Evolutionary conservation across 179 eudicot genomes (phyloP).

Genomic region (Spergularia azorica): DNA sequence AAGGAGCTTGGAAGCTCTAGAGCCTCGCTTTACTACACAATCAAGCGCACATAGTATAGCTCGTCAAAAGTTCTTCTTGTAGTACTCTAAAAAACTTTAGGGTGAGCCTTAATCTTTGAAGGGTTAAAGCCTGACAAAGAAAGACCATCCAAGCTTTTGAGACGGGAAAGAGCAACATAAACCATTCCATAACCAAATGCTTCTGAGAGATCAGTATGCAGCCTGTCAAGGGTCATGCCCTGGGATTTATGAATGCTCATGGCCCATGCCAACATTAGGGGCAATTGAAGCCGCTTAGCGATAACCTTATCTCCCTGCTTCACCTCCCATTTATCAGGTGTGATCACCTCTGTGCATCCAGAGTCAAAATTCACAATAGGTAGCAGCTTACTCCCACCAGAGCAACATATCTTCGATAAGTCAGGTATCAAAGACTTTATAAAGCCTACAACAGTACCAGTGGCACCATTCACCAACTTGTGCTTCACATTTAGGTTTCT

Average conservation of each 20-base stretch:
- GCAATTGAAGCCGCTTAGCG: constrained; percentile 62
- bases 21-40: too few species aligned
- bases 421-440: background rate
- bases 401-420: constrained; percentile 30
- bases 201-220: constrained; percentile 60
- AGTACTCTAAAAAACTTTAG: constrained; percentile 65
- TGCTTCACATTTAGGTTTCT: constrained; percentile 40
- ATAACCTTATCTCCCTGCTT: constrained; percentile 43
- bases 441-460: constrained; percentile 55
- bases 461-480: constrained; percentile 69
- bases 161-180: constrained; percentile 81
- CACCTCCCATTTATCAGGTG: constrained; percentile 44
- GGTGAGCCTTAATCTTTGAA: constrained; percentile 62
- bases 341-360: constrained; percentile 38
- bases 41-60: background rate
- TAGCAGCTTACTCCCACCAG: constrained; percentile 26
- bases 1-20: background rate
- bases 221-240: constrained; percentile 71
- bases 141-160: constrained; percentile 60
- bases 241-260: constrained; percentile 78
- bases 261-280: constrained; percentile 78
- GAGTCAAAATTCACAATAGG: constrained; percentile 69
- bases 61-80: constrained; percentile 27
- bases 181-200: constrained; percentile 76
- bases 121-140: constrained; percentile 54